phyloP scores from a whole-genome alignment of 2,329 filamentous ascomycete genomes.

The Arthroderma sp. region DNA sequence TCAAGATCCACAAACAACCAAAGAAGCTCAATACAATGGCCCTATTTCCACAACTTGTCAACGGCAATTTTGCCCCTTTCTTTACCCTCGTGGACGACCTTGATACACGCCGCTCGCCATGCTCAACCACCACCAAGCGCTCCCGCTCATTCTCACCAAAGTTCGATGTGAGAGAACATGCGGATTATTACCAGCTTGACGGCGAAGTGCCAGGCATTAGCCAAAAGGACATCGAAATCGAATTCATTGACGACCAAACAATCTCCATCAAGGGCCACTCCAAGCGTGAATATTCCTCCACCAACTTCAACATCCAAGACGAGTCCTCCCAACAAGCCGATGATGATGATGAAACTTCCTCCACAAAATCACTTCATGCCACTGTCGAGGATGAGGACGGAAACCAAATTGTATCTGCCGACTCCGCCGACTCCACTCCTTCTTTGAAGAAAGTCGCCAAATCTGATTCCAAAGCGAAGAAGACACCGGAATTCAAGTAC shows the following conservation, averaged over 20 bases:
- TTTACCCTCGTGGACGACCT: constrained; percentile 33
- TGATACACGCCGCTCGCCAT: constrained; percentile 19
- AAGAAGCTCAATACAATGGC: constrained; percentile 21
- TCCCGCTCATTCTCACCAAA: constrained; percentile 24
- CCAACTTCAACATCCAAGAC: constrained; percentile 10
- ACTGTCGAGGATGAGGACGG: constrained; percentile 43
- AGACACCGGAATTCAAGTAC: constrained; percentile 27
- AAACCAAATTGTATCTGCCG: constrained; percentile 9
- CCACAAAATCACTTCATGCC: constrained; percentile 27
- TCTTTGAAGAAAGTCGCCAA: constrained; percentile 14
- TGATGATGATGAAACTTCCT: constrained; percentile 13
- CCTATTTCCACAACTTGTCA: constrained; percentile 24
- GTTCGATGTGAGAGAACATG: constrained; percentile 33
- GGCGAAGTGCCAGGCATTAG: constrained; percentile 34
- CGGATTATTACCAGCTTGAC: constrained; percentile 30
- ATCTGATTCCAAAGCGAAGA: constrained; percentile 14
- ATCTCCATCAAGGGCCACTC: constrained; percentile 31
- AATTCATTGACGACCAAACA: constrained; percentile 34
- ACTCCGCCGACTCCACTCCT: constrained; percentile 7
- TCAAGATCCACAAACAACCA: constrained; percentile 6
- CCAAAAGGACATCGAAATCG: constrained; percentile 33
- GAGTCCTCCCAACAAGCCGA: constrained; percentile 4
- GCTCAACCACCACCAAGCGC: constrained; percentile 1
- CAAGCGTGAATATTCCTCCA: constrained; percentile 21
- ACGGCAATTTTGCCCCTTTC: constrained; percentile 26